Evolutionary conservation across 768 basidiomycete genomes (phyloP).

Genomic region (Pleurotus sapidus): DNA sequence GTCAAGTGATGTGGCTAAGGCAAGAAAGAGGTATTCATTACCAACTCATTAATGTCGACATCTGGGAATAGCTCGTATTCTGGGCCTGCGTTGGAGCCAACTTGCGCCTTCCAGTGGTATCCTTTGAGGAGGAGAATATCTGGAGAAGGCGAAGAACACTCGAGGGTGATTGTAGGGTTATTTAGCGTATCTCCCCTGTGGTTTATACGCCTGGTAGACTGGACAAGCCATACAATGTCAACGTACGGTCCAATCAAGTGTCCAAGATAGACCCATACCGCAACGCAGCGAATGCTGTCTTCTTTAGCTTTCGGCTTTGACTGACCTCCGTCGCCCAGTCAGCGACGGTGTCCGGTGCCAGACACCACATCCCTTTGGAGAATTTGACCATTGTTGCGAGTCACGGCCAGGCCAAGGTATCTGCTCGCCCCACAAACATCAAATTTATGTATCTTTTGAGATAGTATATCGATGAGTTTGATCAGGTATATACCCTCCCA

Average conservation of each 20-base stretch:
- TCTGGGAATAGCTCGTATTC: slow-evolving; percentile 28
- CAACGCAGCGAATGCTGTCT: slow-evolving; percentile 24
- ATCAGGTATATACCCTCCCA: not conserved
- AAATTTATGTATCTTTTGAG: not conserved
- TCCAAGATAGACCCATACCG: slow-evolving; percentile 15
- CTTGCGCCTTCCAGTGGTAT: slow-evolving; percentile 27
- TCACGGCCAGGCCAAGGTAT: not conserved
- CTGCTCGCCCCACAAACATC: no score
- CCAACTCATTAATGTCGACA: slow-evolving; percentile 16
- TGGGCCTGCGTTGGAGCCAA: slow-evolving; percentile 17
- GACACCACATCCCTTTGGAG: slow-evolving; percentile 29
- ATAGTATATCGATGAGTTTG: not conserved
- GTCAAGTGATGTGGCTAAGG: not conserved
- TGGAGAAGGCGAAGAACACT: slow-evolving; percentile 27
- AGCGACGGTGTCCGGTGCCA: slow-evolving; percentile 20
- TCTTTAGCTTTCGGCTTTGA: slow-evolving; percentile 20
- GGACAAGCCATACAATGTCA: not conserved
- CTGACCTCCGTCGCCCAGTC: slow-evolving; percentile 28
- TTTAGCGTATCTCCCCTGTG: slow-evolving; percentile 32
- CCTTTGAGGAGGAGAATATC: slow-evolving; percentile 28
- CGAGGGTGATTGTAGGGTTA: slow-evolving; percentile 27
- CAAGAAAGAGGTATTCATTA: slow-evolving; percentile 1
- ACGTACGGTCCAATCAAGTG: not conserved
- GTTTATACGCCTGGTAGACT: slow-evolving; percentile 26
- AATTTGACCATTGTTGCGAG: slow-evolving; percentile 25